A percentile compares a stretch with the other conserved stretches of the same genome.
phyloP scores from a whole-genome alignment of 768 basidiomycete species.

The Trametes gibbosa region DNA sequence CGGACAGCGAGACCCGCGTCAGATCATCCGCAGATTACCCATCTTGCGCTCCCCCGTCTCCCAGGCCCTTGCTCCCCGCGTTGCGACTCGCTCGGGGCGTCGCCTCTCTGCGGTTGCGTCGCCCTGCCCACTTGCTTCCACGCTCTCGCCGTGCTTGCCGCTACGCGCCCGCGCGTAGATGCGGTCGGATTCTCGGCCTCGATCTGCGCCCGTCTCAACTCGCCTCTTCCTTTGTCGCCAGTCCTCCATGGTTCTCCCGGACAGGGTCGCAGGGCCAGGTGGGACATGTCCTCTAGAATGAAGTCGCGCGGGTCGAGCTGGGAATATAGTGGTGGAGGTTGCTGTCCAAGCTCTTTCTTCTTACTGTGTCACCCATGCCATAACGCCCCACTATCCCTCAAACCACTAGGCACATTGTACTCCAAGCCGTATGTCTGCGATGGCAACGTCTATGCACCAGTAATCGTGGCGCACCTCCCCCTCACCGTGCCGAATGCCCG shows the following conservation, averaged over 20 bases:
- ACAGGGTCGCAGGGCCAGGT: neutral
- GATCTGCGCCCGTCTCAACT: neutral
- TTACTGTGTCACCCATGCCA: neutral
- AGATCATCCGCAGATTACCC: conserved; percentile 17
- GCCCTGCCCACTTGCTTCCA: neutral
- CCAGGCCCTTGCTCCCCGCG: conserved; percentile 6
- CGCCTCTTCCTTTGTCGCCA: neutral
- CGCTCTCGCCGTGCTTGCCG: conserved; percentile 9
- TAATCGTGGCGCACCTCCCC: neutral
- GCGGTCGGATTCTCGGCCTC: neutral
- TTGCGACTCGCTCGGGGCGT: neutral
- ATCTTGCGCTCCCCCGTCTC: conserved; percentile 5
- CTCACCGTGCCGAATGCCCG: neutral
- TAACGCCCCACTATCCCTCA: neutral
- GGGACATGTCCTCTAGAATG: neutral
- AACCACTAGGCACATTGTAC: neutral
- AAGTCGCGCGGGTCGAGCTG: neutral
- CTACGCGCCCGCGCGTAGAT: conserved; percentile 1
- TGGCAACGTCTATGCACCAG: neutral
- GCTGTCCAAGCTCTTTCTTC: conserved; percentile 2
- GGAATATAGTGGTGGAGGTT: neutral
- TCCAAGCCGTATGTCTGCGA: neutral
- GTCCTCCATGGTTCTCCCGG: neutral
- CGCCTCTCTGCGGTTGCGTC: neutral
- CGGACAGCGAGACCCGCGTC: conserved; percentile 10